These are phyloP conservation scores for Fusarium decemcellulare DNA, from an alignment of 2,329 filamentous ascomycete genomes.

Conservation along the genomic window DNA sequence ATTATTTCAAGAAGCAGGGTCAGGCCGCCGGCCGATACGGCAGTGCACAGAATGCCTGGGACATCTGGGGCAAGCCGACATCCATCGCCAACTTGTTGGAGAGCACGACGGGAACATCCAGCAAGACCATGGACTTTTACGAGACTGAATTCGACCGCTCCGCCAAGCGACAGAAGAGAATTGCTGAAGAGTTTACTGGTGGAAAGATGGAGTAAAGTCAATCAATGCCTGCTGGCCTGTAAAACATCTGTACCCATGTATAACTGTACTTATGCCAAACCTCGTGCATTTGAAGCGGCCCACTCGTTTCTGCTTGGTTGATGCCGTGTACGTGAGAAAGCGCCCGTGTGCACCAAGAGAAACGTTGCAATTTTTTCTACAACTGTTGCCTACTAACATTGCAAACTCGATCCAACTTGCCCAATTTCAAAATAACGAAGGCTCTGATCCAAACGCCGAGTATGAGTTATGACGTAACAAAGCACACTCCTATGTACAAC, in stretches of 20 bases:
- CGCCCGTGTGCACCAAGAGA: not conserved
- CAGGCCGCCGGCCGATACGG: conserved; percentile 49
- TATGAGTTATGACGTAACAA: conserved; percentile 9
- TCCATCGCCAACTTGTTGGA: conserved; percentile 62
- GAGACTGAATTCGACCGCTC: conserved; percentile 61
- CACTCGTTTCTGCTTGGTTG: not conserved
- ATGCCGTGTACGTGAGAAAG: not conserved
- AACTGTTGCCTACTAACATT: conserved; percentile 1
- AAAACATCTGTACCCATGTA: conserved; percentile 48
- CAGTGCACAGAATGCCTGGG: conserved; percentile 67
- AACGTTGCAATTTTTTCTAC: conserved; percentile 11
- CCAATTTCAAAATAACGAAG: not conserved
- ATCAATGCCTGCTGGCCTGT: conserved; percentile 33
- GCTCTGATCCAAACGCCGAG: conserved; percentile 30
- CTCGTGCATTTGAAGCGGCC: conserved; percentile 25
- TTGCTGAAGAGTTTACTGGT: conserved; percentile 72
- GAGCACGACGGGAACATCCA: conserved; percentile 51
- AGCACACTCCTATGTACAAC: conserved; percentile 11
- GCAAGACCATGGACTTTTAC: conserved; percentile 54
- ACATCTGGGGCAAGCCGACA: conserved; percentile 61
- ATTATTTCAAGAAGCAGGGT: conserved; percentile 63
- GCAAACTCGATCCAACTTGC: conserved; percentile 9
- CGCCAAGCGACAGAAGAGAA: conserved; percentile 66
- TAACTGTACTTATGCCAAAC: conserved; percentile 37
- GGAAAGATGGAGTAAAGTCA: conserved; percentile 64